Percentiles rank a stretch among this genome's conserved stretches.
Evolutionary conservation across 1,139 yeast genomes (phyloP).

Genomic region (Yamadazyma diddensiae): DNA sequence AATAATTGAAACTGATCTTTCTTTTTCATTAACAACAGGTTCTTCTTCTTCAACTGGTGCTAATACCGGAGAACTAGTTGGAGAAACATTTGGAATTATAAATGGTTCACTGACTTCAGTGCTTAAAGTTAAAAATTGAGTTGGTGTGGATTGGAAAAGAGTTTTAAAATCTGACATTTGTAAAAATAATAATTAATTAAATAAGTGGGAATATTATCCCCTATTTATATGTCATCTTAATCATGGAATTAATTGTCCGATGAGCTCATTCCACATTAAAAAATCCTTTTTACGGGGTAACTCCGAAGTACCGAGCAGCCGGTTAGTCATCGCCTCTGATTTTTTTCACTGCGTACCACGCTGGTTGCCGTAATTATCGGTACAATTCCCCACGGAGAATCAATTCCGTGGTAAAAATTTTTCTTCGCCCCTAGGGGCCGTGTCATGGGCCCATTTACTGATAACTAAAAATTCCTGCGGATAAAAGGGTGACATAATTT

Average conservation of each 20-base stretch:
- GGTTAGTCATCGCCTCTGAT: neutral
- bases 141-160: conserved; percentile 15
- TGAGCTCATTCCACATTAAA: conserved; percentile 2
- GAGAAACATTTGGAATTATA: conserved; percentile 62
- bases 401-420: too few species aligned
- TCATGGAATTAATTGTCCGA: conserved; percentile 8
- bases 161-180: conserved; percentile 14
- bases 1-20: conserved; percentile 26
- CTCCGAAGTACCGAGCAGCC: conserved; percentile 9
- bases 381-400: too few species aligned
- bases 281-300: conserved; percentile 9
- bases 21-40: conserved; percentile 12
- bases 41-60: conserved; percentile 16
- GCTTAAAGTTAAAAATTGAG: conserved; percentile 48
- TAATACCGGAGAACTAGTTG: conserved; percentile 44
- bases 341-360: too few species aligned
- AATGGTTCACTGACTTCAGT: conserved; percentile 60
- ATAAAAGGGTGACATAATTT: too few species aligned
- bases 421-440: too few species aligned
- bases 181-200: neutral
- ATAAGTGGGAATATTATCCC: neutral
- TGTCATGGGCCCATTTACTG: too few species aligned
- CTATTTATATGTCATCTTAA: neutral
- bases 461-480: too few species aligned
- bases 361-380: too few species aligned